Evolutionary conservation across 108 stramenopile species (phyloP), one percentile per base, ranked within the genome.

Genomic region (Halocafeteria seosinensis): DNA sequence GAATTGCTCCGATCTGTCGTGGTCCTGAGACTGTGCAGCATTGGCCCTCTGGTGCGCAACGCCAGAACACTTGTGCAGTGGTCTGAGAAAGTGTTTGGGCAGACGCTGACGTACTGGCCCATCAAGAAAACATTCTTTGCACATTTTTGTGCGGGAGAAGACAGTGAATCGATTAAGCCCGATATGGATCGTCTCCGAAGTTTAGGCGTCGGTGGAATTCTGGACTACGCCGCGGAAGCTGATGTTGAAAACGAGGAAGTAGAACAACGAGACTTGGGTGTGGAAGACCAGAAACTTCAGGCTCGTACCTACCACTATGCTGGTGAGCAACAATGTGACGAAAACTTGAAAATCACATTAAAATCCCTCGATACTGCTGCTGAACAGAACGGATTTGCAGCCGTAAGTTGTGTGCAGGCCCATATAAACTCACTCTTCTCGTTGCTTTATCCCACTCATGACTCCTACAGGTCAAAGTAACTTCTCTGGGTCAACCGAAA

Each of bases 181-280:
- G 75, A 76, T 9, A 73, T 93, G 29, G 50, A 72, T 6, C 65
- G 51, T 32, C 73, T 97, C 1, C 50, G 74, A 35, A 34, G 59
- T 8, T 73, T 70, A 23, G 80, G 80, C 6, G 78, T 94, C 61
- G 86, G 86, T 0, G 74, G 83, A 24, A 97, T 97, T 50, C 71
- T 97, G 13, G 95, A 97, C 68, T 94, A 93, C 78, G 95, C 95
- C 9, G 95, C 90, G 17, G 95, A 97, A 71, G 78, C 66, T 35
- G 91, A 87, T 31, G 61, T 71, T 3, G 38, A 57, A 32, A 66
- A 70, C 27, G 51, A 59, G 34, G 21, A 37, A 34, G 24, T 12
- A 23, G n/a, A n/a, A n/a, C n/a, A n/a, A n/a, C 17, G 30, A 37
- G 34, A 28, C 21, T 17, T 32, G 55, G 12, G 37, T 34, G 50